Evolutionary conservation across 2,329 filamentous ascomycete genomes (phyloP).

Genomic region (Pestalotiopsis sp.): DNA sequence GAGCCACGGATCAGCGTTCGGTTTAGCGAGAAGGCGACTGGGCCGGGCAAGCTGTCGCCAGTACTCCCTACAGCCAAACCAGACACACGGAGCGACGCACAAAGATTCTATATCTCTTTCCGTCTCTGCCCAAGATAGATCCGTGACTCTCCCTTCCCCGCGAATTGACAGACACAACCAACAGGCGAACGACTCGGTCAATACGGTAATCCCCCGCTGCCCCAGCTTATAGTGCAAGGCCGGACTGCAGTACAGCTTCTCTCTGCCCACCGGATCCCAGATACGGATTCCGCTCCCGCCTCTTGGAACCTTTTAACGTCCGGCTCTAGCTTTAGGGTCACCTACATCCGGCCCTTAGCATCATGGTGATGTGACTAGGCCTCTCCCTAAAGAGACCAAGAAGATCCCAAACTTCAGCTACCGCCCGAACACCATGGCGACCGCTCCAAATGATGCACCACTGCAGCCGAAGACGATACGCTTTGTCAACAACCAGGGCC

Average conservation of each 20-base stretch:
- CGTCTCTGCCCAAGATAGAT: not conserved
- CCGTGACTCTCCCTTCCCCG: not conserved
- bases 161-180: not conserved
- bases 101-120: not conserved
- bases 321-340: not conserved
- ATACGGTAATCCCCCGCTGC: not conserved
- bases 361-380: conserved; percentile 9
- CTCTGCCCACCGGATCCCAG: not conserved
- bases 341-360: not conserved
- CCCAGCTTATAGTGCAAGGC: not conserved
- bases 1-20: not conserved
- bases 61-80: not conserved
- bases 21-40: not conserved
- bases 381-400: not conserved
- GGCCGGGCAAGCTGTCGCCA: not conserved
- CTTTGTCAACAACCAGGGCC: conserved; percentile 81
- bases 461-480: conserved; percentile 65
- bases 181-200: not conserved
- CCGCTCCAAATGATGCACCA: conserved; percentile 41
- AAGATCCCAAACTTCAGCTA: not conserved
- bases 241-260: no score
- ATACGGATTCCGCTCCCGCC: not conserved
- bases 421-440: conserved; percentile 41
- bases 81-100: not conserved
- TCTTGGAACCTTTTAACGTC: not conserved